Conservation (phyloP, 2,329 filamentous ascomycete genomes). For the Raffaelea arxii region DNA sequence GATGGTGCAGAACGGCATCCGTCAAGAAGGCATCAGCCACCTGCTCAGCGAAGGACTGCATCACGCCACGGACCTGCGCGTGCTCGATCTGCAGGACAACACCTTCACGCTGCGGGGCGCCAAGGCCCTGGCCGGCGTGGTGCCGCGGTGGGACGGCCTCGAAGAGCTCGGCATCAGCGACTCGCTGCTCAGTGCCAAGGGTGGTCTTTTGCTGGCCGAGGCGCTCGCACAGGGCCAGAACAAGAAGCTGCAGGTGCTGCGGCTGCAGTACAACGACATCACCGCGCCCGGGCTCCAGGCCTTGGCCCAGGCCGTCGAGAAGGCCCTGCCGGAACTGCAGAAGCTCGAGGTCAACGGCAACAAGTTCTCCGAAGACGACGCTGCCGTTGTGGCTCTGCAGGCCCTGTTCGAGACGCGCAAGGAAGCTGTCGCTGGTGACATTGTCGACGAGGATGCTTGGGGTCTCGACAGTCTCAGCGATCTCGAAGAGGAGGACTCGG, state of each 20-base stretch:
- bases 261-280: constrained; percentile 92
- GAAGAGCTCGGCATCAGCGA: constrained; percentile 83
- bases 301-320: constrained; percentile 58
- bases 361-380: constrained; percentile 82
- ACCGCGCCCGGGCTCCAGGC: constrained; percentile 63
- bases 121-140: constrained; percentile 64
- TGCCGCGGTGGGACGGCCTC: constrained; percentile 64
- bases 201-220: constrained; percentile 61
- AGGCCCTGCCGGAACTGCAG: constrained; percentile 63
- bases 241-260: constrained; percentile 66
- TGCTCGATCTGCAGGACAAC: constrained; percentile 93
- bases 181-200: constrained; percentile 71
- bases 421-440: constrained; percentile 57
- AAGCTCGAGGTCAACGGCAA: constrained; percentile 94
- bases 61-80: constrained; percentile 57
- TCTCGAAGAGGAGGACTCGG: constrained; percentile 69
- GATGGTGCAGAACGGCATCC: constrained; percentile 98
- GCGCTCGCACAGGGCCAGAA: constrained; percentile 70
- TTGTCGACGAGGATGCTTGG: constrained; percentile 70
- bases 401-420: constrained; percentile 68
- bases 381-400: constrained; percentile 56
- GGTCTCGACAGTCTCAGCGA: constrained; percentile 80
- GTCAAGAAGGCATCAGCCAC: constrained; percentile 80
- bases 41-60: constrained; percentile 71
- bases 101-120: constrained; percentile 82